A percentile compares a stretch with the other conserved stretches of the same genome.
phyloP scores from a whole-genome alignment of 2,329 filamentous ascomycete genomes.

The Paecilomyces variotii region DNA sequence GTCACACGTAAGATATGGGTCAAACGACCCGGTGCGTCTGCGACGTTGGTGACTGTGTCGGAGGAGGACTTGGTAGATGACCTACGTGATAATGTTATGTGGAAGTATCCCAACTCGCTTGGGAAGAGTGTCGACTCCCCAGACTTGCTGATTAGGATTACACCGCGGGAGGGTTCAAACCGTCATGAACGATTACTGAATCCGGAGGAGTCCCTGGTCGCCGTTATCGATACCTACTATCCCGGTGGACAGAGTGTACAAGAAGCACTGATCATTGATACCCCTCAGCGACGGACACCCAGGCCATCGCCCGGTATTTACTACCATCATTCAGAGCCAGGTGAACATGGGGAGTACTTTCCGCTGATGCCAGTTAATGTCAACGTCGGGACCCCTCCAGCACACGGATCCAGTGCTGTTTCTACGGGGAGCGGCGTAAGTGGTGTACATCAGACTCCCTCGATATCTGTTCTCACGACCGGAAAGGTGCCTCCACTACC shows the following conservation, averaged over 20 bases:
- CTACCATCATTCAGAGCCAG: conserved; percentile 52
- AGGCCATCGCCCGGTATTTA: conserved; percentile 64
- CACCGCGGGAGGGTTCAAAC: conserved; percentile 53
- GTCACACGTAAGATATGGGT: conserved; percentile 79
- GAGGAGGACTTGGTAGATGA: conserved; percentile 93
- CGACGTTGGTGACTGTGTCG: conserved; percentile 75
- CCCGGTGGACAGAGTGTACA: conserved; percentile 80
- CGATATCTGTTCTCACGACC: conserved; percentile 73
- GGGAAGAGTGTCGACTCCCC: conserved; percentile 84
- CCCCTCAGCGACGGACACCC: conserved; percentile 67
- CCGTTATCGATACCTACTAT: conserved; percentile 72
- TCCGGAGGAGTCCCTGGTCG: conserved; percentile 76
- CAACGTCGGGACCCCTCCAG: conserved; percentile 32
- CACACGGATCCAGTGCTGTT: conserved; percentile 32
- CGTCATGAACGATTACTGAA: conserved; percentile 61
- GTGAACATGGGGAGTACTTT: conserved; percentile 75
- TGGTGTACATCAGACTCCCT: conserved; percentile 43
- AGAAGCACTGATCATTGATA: conserved; percentile 85
- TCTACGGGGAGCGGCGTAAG: conserved; percentile 34
- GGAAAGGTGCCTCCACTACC: conserved; percentile 74
- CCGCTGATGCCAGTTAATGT: conserved; percentile 55
- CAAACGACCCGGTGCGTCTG: conserved; percentile 73
- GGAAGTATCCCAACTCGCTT: conserved; percentile 89
- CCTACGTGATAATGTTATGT: conserved; percentile 81
- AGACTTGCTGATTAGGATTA: conserved; percentile 73